Evolutionary conservation across 768 basidiomycete genomes (phyloP).

Genomic region (Daedaleopsis nitida): DNA sequence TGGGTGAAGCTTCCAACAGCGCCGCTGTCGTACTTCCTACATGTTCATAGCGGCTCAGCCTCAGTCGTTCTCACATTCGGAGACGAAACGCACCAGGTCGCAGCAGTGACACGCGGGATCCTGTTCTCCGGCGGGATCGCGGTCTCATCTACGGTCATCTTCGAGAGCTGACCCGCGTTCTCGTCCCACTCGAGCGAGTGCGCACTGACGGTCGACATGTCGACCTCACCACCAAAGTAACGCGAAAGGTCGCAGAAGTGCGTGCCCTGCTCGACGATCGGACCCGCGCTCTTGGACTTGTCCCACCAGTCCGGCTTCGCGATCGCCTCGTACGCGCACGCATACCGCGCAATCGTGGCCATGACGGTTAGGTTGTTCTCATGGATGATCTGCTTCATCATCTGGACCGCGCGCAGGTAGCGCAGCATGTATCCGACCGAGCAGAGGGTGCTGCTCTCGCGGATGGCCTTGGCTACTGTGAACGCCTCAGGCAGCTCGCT

Average conservation of each 20-base stretch:
- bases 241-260: constrained; percentile 97
- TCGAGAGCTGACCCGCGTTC: constrained; percentile 80
- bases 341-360: constrained; percentile 94
- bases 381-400: constrained; percentile 94
- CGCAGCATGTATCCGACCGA: constrained; percentile 97
- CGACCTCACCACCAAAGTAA: constrained; percentile 96
- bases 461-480: constrained; percentile 70
- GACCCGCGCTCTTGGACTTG: constrained; percentile 84
- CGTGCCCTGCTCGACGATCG: constrained; percentile 89
- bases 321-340: constrained; percentile 81
- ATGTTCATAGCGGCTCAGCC: background rate
- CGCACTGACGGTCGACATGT: constrained; percentile 76
- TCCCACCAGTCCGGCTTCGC: constrained; percentile 92
- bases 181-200: constrained; percentile 94
- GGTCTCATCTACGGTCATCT: constrained; percentile 81
- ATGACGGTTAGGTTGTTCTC: constrained; percentile 95
- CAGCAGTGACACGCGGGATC: constrained; percentile 91
- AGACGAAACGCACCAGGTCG: constrained; percentile 69
- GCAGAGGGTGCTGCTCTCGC: constrained; percentile 72
- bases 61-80: background rate
- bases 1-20: constrained; percentile 94
- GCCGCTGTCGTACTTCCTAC: constrained; percentile 92
- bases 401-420: constrained; percentile 91
- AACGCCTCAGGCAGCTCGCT: constrained; percentile 70
- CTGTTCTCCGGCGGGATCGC: constrained; percentile 85